phyloP scores from a whole-genome alignment of 2,329 filamentous ascomycete species.

The Colletotrichum limetticola region DNA sequence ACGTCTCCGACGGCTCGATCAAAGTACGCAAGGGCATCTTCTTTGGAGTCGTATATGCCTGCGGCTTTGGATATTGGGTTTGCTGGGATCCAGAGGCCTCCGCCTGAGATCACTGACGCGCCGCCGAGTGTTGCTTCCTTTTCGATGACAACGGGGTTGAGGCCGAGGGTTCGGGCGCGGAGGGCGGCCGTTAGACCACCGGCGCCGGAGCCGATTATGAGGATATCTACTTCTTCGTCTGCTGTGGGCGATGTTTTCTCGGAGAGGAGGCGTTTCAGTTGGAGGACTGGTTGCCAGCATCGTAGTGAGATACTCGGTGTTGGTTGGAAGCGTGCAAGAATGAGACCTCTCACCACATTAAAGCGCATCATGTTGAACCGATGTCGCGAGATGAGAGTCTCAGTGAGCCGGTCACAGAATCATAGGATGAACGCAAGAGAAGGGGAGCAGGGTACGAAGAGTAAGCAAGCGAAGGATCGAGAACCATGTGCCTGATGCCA shows the following conservation, averaged over 20 bases:
- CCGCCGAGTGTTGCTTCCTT: slow-evolving; percentile 46
- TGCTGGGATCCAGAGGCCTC: slow-evolving; percentile 48
- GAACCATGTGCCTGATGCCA: too few relatives aligned
- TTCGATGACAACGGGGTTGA: slow-evolving; percentile 44
- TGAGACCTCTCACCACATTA: neutral
- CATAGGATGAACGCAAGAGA: too few relatives aligned
- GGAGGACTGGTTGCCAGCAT: neutral
- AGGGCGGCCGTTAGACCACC: slow-evolving; percentile 45
- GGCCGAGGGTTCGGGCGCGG: slow-evolving; percentile 38
- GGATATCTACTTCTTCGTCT: slow-evolving; percentile 10
- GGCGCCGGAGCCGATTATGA: slow-evolving; percentile 47
- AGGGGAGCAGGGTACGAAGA: too few relatives aligned
- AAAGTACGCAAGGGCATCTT: slow-evolving; percentile 42
- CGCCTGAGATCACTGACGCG: slow-evolving; percentile 47
- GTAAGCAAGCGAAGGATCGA: too few relatives aligned
- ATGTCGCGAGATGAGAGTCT: too few relatives aligned
- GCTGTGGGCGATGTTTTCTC: neutral
- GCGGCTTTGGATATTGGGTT: slow-evolving; percentile 38
- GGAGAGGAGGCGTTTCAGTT: neutral
- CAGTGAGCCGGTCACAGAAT: too few relatives aligned
- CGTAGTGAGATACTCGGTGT: neutral
- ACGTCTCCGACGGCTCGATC: slow-evolving; percentile 42
- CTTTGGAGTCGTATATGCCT: slow-evolving; percentile 39
- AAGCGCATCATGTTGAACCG: neutral
- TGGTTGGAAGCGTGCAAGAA: neutral